These are phyloP conservation scores for Pleurotus salmoneostramineus DNA, from an alignment of 768 basidiomycete species.

Conservation along the genomic window DNA sequence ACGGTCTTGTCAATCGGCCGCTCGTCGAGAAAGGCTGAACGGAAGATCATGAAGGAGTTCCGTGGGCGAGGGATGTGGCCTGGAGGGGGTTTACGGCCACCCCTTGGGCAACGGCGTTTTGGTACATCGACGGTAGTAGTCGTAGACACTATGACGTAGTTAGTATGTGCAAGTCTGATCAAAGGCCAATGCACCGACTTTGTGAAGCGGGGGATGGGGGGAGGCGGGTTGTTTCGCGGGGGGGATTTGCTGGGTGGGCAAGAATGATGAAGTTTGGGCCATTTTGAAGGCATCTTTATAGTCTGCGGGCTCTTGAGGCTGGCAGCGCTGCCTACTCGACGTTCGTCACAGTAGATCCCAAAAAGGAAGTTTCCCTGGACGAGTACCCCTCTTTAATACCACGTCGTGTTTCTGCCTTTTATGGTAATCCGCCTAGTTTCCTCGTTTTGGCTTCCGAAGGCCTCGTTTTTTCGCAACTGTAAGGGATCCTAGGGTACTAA, in stretches of 20 bases:
- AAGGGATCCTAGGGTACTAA: background rate
- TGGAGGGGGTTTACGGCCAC: constrained; percentile 1
- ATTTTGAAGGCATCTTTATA: background rate
- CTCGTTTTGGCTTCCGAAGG: background rate
- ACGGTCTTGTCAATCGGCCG: background rate
- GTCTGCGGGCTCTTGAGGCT: background rate
- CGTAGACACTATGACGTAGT: background rate
- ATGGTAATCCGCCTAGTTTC: background rate
- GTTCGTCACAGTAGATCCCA: background rate
- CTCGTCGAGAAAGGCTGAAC: background rate
- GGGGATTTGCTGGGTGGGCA: background rate
- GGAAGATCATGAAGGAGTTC: constrained; percentile 8
- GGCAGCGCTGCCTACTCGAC: background rate
- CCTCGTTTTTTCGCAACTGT: background rate
- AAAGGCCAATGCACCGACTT: background rate
- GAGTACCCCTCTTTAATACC: constrained; percentile 5
- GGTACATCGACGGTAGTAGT: background rate
- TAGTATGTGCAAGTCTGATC: background rate
- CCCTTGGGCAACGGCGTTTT: background rate
- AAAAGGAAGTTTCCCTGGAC: background rate
- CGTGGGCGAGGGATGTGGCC: constrained; percentile 9
- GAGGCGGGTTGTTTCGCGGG: background rate
- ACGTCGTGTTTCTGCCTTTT: constrained; percentile 9
- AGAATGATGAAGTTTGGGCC: background rate
- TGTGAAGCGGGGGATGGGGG: background rate